Conservation (phyloP, 495 filamentous ascomycete species). For the Annulohypoxylon bovei region DNA sequence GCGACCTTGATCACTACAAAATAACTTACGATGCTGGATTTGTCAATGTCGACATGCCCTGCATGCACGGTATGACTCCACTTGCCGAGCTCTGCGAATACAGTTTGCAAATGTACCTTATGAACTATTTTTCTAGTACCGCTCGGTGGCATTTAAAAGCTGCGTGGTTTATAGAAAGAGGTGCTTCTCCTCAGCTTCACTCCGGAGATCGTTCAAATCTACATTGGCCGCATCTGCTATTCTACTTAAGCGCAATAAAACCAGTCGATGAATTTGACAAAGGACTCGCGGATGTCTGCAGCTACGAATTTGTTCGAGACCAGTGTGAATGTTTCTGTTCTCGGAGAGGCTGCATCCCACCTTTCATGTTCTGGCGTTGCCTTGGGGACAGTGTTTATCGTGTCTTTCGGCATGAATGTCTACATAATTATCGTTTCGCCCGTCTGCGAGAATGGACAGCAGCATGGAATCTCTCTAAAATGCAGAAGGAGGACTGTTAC, state of each 20-base stretch:
- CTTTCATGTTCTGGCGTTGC: not conserved
- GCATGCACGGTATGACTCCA: not conserved
- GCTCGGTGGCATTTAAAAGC: too few relatives aligned
- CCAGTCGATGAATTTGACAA: not conserved
- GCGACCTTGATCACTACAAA: not conserved
- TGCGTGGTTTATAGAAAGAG: conserved; percentile 8
- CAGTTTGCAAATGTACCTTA: not conserved
- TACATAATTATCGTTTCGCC: not conserved
- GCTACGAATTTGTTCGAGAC: conserved; percentile 4
- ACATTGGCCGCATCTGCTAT: conserved; percentile 8
- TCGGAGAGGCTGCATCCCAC: not conserved
- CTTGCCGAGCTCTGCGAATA: not conserved
- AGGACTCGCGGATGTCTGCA: not conserved
- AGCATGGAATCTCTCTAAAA: not conserved
- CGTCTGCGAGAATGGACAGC: not conserved
- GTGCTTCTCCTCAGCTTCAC: not conserved
- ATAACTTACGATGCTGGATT: conserved; percentile 13
- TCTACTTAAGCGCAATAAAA: not conserved
- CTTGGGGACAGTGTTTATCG: not conserved
- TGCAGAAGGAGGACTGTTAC: conserved; percentile 5
- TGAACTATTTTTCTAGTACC: too few relatives aligned
- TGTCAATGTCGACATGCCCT: not conserved
- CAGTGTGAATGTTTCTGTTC: conserved; percentile 9
- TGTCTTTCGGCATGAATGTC: not conserved
- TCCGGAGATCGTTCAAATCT: not conserved